These are phyloP conservation scores for Cryptococcus floricola DNA, from an alignment of 1,284 basidiomycete species.

Conservation along the genomic window DNA sequence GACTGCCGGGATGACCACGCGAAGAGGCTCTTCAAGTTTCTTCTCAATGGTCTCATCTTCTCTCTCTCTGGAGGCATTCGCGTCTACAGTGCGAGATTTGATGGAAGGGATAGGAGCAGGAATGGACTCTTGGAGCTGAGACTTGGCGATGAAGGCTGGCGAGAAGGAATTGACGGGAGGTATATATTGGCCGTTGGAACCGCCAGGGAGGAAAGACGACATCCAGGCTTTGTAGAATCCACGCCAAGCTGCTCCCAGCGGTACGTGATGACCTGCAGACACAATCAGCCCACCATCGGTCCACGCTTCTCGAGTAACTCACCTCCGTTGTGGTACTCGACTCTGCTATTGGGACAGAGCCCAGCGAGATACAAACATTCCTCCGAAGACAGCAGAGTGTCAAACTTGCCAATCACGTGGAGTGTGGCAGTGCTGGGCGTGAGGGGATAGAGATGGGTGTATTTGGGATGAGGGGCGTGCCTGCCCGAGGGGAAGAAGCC, in stretches of 20 bases:
- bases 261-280: background rate
- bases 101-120: no score
- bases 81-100: no score
- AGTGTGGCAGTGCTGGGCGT: background rate
- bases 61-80: no score
- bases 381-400: background rate
- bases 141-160: no score
- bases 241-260: background rate
- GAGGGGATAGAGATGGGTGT: background rate
- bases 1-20: no score
- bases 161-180: constrained; percentile 20
- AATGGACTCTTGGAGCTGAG: no score
- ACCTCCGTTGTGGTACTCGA: background rate
- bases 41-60: no score
- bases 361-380: background rate
- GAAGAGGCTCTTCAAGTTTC: no score
- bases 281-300: background rate
- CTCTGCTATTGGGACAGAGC: background rate
- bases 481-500: background rate
- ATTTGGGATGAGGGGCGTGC: background rate
- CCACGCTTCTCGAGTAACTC: background rate
- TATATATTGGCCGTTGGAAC: constrained; percentile 12
- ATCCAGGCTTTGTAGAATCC: background rate
- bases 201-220: background rate
- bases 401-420: background rate